Base-by-base conservation (phyloP, 2,329 filamentous ascomycete species). In the Hirsutella thompsonii region DNA sequence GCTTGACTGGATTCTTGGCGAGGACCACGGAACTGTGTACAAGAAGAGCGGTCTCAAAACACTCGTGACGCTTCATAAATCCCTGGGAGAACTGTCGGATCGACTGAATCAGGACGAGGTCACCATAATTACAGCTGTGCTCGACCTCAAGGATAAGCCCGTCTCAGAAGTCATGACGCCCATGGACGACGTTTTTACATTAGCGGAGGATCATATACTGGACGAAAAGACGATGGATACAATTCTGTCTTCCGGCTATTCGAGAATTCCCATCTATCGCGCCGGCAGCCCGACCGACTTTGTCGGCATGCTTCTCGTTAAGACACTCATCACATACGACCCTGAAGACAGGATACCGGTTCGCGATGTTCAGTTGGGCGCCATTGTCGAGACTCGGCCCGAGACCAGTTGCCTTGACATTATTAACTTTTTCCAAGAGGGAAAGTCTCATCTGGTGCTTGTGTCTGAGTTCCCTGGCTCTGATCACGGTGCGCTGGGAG, bases 401-500 rank as follows among this genome's bases (percentile, higher is more conserved):
- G 87, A 95, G 57, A 98, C 92, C 0, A 95, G 89, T 65, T 98
- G 92, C 58, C 66, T 98, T 42, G 92, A 98, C 59, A 96, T 98
- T 54, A 87, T 98, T 64, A 98, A 98, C 66, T 98, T 95, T 63
- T 98, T 98, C 68, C 92, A 98, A 61, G 92, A 98, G 67, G 92
- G 92, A 53, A 98, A 98, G 60, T 94, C 89, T 2, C 92, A 98
- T 61, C 94, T 98, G 89, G 90, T 96, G 0, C 69, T 98, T 21
- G 92, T 96, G 8, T 95, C 90, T 0, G 85, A 94, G 54, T 72
- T 63, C 26, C 92, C 92, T 1, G 89, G 90, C n/a, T 86, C 93
- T 49, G 81, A 94, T 53, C 80, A 84, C 53, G 92, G 92, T 36
- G 88, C 89, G 5, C 68, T 94, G 11, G 92, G 92, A 42, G 92